Evolutionary conservation across 768 basidiomycete genomes (phyloP), one percentile per base, ranked within the genome.

Genomic region (Hortiboletus campestris): DNA sequence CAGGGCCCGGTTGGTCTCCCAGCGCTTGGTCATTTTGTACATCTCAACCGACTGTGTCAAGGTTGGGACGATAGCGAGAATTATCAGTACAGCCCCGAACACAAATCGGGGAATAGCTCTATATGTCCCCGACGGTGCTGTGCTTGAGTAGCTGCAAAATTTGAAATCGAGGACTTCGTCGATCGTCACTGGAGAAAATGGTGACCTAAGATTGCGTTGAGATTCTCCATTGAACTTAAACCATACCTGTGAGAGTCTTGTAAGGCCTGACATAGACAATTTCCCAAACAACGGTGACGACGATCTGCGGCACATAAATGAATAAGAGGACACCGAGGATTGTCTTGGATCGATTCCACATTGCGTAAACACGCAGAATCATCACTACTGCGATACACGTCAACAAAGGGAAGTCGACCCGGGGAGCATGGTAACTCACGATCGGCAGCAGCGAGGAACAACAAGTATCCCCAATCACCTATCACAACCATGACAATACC

Each of bases 371-470:
- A 25, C 25, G 25, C 25, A n/a, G n/a, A n/a, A n/a, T n/a, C n/a
- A 63, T 63, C 29, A 63, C 28, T 19, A 63, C 61, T 63, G 14
- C 14, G 7, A 7, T 14, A 11, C 2, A n/a, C n/a, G 13, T 61
- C 25, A 25, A 25, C 25, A 25, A 5, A 19, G 4, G 2, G 17
- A 32, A 20, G 10, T 4, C 0, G 10, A 43, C 17, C 6, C 5
- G 2, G 8, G 6, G 19, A 31, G 38, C 0, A 20, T 14, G n/a
- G 6, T 0, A 19, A 51, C 64, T 58, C 51, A 66, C 64, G 2
- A 50, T 66, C 61, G 2, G 56, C 57, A 20, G 54, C 55, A 29
- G 43, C 54, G 0, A 60, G 20, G 29, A 65, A 65, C 7, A 66
- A 4, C 8, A 48, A 39, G 2, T 55, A 63, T 29, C 32, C 16